Conservation (phyloP, 2,329 filamentous ascomycete species). For the Talaromyces pinophilus region DNA sequence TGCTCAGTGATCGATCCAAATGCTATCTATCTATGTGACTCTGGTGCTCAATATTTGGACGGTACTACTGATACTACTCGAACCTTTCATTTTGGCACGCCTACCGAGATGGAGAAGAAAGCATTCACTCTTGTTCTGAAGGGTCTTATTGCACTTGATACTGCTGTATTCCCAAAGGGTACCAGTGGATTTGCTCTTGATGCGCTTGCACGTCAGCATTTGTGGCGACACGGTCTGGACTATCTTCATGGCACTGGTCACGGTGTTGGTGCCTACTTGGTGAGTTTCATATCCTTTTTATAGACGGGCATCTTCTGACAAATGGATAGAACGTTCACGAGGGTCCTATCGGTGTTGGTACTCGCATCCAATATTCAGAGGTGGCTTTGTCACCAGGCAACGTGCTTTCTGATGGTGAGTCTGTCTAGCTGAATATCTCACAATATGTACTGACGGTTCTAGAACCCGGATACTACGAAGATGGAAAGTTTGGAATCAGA, state of each 20-base stretch:
- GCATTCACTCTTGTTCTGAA: conserved; percentile 94
- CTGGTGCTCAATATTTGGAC: conserved; percentile 92
- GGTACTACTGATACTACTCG: conserved; percentile 95
- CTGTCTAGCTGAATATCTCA: not conserved
- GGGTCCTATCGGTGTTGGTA: conserved; percentile 94
- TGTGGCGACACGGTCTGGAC: conserved; percentile 92
- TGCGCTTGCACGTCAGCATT: conserved; percentile 79
- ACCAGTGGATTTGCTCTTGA: conserved; percentile 93
- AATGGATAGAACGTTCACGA: conserved; percentile 78
- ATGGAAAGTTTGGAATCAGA: conserved; percentile 89
- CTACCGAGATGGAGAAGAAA: conserved; percentile 78
- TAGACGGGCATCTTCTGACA: not conserved
- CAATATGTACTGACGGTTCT: not conserved
- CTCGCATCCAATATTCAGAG: conserved; percentile 85
- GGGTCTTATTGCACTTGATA: conserved; percentile 85
- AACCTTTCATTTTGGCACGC: conserved; percentile 86
- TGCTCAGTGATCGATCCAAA: conserved; percentile 83
- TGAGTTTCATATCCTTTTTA: conserved; percentile 27
- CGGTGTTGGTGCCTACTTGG: conserved; percentile 86
- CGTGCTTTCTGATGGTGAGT: conserved; percentile 75
- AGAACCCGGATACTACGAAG: conserved; percentile 96
- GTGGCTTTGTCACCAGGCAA: conserved; percentile 89
- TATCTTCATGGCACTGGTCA: conserved; percentile 97
- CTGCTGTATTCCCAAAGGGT: conserved; percentile 87
- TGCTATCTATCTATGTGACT: conserved; percentile 91